These are phyloP conservation scores for Astrothelium macrocarpum DNA, from an alignment of 495 filamentous ascomycete species.

Conservation along the genomic window DNA sequence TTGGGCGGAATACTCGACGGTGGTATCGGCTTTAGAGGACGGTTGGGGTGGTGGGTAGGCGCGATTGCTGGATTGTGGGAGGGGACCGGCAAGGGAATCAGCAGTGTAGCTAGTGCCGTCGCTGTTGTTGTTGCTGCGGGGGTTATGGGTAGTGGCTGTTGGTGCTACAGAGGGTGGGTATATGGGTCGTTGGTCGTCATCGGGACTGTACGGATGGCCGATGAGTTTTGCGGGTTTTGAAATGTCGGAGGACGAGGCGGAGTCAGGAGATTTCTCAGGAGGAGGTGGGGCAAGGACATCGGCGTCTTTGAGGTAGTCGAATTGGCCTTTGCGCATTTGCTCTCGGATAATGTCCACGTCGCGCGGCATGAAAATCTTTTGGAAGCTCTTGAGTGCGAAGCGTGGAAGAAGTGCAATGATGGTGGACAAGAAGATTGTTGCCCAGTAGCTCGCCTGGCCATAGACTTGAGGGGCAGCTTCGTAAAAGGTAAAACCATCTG, in stretches of 20 bases:
- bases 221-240: conserved; percentile 35
- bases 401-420: conserved; percentile 75
- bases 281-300: conserved; percentile 32
- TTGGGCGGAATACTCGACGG: conserved; percentile 30
- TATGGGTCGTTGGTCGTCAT: conserved; percentile 80
- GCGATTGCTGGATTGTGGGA: conserved; percentile 27
- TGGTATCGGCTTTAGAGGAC: conserved; percentile 15
- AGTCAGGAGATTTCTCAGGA: conserved; percentile 32
- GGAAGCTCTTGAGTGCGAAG: conserved; percentile 71
- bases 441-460: conserved; percentile 76
- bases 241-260: conserved; percentile 52
- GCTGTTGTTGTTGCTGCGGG: conserved; percentile 80
- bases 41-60: conserved; percentile 24
- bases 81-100: conserved; percentile 30
- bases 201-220: conserved; percentile 47
- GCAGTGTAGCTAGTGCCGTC: conserved; percentile 88
- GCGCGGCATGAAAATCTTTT: conserved; percentile 85
- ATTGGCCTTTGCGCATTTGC: conserved; percentile 71
- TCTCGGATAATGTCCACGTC: conserved; percentile 97
- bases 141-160: conserved; percentile 69
- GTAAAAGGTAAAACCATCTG: conserved; percentile 63
- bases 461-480: conserved; percentile 69
- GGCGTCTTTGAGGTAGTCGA: conserved; percentile 54
- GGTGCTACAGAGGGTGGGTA: conserved; percentile 78
- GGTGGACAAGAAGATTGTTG: conserved; percentile 61